These are phyloP conservation scores for Talaromyces albobiverticillius DNA, from an alignment of 2,329 filamentous ascomycete species.

Conservation along the genomic window DNA sequence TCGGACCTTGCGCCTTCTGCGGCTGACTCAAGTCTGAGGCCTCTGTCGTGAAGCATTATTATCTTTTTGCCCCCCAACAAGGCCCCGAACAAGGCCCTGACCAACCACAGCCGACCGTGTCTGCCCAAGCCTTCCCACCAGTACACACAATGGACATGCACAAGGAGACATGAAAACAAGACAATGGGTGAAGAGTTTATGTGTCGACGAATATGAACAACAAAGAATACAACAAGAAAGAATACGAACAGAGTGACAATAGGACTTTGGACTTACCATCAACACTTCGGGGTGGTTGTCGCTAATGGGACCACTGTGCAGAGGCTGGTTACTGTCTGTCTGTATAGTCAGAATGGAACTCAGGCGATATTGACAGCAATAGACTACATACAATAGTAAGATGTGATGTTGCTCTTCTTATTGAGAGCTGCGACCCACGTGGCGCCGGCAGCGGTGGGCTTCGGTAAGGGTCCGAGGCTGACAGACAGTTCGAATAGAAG, in stretches of 20 bases:
- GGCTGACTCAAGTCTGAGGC: not conserved
- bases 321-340: not conserved
- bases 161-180: no score
- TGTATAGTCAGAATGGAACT: not conserved
- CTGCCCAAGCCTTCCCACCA: no score
- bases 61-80: not conserved
- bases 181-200: no score
- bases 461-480: constrained; percentile 3
- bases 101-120: no score
- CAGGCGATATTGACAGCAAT: not conserved
- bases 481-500: not conserved
- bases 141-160: no score
- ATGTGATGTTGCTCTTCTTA: not conserved
- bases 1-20: not conserved
- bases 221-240: no score
- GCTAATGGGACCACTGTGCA: not conserved
- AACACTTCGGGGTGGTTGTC: not conserved
- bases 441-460: constrained; percentile 1
- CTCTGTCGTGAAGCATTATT: not conserved
- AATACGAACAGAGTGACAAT: no score
- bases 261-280: not conserved
- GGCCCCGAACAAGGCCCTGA: no score
- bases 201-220: no score
- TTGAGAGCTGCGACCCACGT: not conserved
- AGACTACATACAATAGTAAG: not conserved